Percentiles rank a stretch among this genome's conserved stretches.
Evolutionary conservation across 2,329 filamentous ascomycete species (phyloP).

Genomic region (Ascochyta pisi): DNA sequence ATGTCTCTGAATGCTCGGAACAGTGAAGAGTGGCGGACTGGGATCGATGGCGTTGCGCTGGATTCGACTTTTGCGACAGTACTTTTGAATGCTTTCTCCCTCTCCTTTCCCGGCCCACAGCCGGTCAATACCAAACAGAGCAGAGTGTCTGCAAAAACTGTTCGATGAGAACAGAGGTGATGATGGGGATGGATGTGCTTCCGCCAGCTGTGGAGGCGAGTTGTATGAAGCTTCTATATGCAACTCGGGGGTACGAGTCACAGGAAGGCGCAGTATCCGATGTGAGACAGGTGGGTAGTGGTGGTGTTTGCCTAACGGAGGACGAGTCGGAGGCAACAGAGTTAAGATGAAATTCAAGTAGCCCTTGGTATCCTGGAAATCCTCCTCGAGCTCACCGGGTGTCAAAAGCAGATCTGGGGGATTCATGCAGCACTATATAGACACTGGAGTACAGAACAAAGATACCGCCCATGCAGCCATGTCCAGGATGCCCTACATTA

Average conservation of each 20-base stretch:
- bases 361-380: constrained; percentile 19
- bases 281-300: constrained; percentile 39
- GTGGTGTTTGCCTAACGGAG: constrained; percentile 38
- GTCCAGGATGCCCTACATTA: constrained; percentile 43
- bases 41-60: constrained; percentile 32
- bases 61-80: constrained; percentile 36
- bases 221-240: constrained; percentile 37
- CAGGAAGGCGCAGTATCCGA: constrained; percentile 39
- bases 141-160: constrained; percentile 25
- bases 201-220: constrained; percentile 23
- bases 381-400: constrained; percentile 34
- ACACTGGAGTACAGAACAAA: constrained; percentile 19
- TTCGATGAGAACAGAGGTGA: constrained; percentile 20
- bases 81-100: constrained; percentile 24
- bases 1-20: constrained; percentile 34
- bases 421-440: constrained; percentile 19
- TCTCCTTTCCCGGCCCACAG: constrained; percentile 38
- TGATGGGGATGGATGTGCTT: constrained; percentile 30
- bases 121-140: constrained; percentile 38
- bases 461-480: constrained; percentile 31
- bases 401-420: constrained; percentile 1
- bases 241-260: constrained; percentile 39
- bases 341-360: constrained; percentile 14
- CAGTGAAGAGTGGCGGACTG: constrained; percentile 29
- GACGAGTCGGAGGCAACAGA: constrained; percentile 22